phyloP scores from a whole-genome alignment of 768 basidiomycete genomes.

The Mycena epipterygia region DNA sequence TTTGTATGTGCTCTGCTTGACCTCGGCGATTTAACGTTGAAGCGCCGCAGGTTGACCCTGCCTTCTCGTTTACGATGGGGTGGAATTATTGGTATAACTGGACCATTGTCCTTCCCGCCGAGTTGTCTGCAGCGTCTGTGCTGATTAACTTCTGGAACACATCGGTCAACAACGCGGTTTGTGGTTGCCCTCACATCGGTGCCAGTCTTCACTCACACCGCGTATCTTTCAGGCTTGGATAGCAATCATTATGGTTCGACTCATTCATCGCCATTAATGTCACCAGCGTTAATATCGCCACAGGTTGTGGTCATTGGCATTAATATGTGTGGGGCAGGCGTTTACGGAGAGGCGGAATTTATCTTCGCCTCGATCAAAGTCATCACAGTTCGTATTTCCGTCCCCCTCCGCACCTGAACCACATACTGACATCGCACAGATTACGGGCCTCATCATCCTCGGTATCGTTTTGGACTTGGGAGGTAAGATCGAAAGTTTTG shows the following conservation, averaged over 20 bases:
- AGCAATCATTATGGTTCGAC: conserved; percentile 53
- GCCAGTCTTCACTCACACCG: too few relatives aligned
- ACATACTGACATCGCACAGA: conserved; percentile 40
- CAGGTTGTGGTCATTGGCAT: neutral
- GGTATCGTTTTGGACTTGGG: conserved; percentile 88
- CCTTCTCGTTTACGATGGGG: conserved; percentile 72
- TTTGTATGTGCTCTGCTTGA: conserved; percentile 56
- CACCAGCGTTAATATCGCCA: neutral
- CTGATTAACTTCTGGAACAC: conserved; percentile 82
- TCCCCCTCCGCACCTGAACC: too few relatives aligned
- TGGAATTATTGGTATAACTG: conserved; percentile 74
- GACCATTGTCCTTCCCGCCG: conserved; percentile 71
- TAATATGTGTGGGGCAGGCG: conserved; percentile 59
- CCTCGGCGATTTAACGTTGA: too few relatives aligned
- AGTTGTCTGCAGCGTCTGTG: conserved; percentile 70
- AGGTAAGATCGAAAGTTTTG: conserved; percentile 46
- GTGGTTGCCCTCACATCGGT: neutral
- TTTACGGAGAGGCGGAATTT: conserved; percentile 90
- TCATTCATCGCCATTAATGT: too few relatives aligned
- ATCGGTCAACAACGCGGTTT: conserved; percentile 67
- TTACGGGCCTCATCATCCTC: conserved; percentile 78
- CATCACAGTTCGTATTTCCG: conserved; percentile 59
- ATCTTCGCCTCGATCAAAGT: conserved; percentile 94
- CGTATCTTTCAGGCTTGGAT: conserved; percentile 71
- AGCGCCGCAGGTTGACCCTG: conserved; percentile 63